Base-by-base conservation (phyloP, 352 stramenopile species). In the Phytophthora sojae region DNA sequence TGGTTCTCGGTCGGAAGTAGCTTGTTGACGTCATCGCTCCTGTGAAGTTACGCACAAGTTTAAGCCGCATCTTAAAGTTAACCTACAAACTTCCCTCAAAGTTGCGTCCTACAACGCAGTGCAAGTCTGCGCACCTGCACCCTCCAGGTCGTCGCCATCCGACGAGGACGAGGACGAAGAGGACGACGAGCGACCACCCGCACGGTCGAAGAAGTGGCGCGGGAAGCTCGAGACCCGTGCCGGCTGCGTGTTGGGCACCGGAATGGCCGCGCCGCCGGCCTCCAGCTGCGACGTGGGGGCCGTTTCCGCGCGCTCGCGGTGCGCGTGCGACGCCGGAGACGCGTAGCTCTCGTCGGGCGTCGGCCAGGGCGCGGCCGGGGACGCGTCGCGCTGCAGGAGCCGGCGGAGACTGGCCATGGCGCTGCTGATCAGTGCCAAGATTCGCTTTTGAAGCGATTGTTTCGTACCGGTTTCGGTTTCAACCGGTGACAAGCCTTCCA, bases 1-100 rank as follows among this genome's bases (percentile, higher is more conserved):
- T 83, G 26, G 80, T 87, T 21, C 79, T 78, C 26, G 83, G 83
- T 8, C 79, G 77, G 45, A 91, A 91, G 75, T 89, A 91, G 55
- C 83, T 91, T 44, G 83, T 77, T 52, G 83, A 90, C 55, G 80
- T 81, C 61, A 72, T 71, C 12, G 50, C 52, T 30, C 56, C 68
- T 39, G 4, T 11, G 14, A 39, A 39, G 8, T 14, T 15, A 14
- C 9, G 12, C 32, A 39, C 32, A 39, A 39, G 32, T 39, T 39
- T 39, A 39, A 39, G 32, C 32, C 32, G 14, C 32, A 39, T 39
- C 32, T 39, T 39, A 39, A 39, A 39, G 7, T 39, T 39, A 14
- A 39, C 32, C 32, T 39, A 39, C 32, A 39, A 39, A 39, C 9
- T 39, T 39, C 32, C 32, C 32, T 39, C 4, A 39, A 39, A 39